These are phyloP conservation scores for Thermoascus crustaceus DNA, from an alignment of 2,329 filamentous ascomycete species.

Conservation along the genomic window DNA sequence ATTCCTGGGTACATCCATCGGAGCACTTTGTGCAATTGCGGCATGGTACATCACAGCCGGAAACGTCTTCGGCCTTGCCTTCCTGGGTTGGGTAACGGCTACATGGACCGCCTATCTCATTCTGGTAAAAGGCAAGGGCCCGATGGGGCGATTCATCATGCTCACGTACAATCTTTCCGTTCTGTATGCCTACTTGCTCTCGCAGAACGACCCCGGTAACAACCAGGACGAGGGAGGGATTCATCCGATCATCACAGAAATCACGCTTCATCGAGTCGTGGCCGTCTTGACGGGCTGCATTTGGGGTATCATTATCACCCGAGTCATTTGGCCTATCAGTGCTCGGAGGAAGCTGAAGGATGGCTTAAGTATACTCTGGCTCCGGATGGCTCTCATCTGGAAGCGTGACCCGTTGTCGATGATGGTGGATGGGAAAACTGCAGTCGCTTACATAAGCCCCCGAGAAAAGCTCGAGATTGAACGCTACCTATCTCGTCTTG, in stretches of 20 bases:
- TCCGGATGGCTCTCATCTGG: conserved; percentile 94
- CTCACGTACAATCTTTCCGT: conserved; percentile 94
- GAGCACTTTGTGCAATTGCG: conserved; percentile 64
- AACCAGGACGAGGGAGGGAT: conserved; percentile 79
- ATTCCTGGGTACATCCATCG: conserved; percentile 77
- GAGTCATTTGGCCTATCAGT: conserved; percentile 88
- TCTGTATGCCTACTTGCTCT: conserved; percentile 86
- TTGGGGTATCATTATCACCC: conserved; percentile 86
- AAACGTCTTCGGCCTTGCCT: conserved; percentile 65
- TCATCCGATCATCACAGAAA: conserved; percentile 77
- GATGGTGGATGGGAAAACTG: conserved; percentile 52
- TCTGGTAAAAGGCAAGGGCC: conserved; percentile 71
- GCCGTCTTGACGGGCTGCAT: conserved; percentile 79
- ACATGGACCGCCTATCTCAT: conserved; percentile 86
- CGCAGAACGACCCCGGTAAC: conserved; percentile 68
- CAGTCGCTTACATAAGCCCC: conserved; percentile 70
- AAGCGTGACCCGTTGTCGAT: conserved; percentile 80
- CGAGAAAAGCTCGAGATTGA: conserved; percentile 82
- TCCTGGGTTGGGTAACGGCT: conserved; percentile 74
- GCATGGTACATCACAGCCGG: conserved; percentile 71
- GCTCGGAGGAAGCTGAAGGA: conserved; percentile 82
- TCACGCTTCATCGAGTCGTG: conserved; percentile 77
- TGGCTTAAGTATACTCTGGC: conserved; percentile 80
- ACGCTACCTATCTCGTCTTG: conserved; percentile 65
- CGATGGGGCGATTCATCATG: conserved; percentile 86